Evolutionary conservation across 352 stramenopile genomes (phyloP), one percentile per base, ranked within the genome.

Genomic region (Phytophthora parvispora): DNA sequence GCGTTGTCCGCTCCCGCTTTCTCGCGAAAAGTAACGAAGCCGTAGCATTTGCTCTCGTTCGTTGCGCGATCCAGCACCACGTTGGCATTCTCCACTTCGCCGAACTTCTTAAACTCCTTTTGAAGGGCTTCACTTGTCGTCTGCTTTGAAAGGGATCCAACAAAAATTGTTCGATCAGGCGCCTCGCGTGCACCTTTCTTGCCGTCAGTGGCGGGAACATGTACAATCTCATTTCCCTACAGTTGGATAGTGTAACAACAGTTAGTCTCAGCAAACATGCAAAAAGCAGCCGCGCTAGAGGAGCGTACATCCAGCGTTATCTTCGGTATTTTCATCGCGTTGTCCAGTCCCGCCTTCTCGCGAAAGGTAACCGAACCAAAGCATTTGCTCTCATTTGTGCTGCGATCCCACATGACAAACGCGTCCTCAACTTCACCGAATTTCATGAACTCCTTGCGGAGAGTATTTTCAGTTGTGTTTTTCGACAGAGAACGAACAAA

Each of bases 341-440:
- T 62, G n/a, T 81, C 67, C 0, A 78, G 83, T 2, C 63, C 66
- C 13, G 62, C 53, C 40, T 83, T 79, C 22, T 90, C 67, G 36
- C 70, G 70, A 61, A 76, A 94, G 31, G 77, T 89, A 56, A 93
- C 77, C 45, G 92, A 93, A 31, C 78, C 87, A 58, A 83, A 94
- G n/a, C 84, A 83, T 59, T 91, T 92, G 69, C 68, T 87, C 66
- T 84, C 86, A 25, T 81, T 84, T 0, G 83, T 90, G 22, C 76
- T 69, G n/a, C 73, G 83, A 51, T 94, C 82, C 15, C 76, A 71
- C 20, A 80, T 74, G 34, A 93, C 70, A 28, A 68, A 70, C 31
- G 80, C 78, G 38, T 82, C 71, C 24, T 87, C 73, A n/a, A 93
- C 49, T n/a, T 90, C 82, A 29, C 87, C 87, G 60, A 78, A 94